phyloP scores from a whole-genome alignment of 768 basidiomycete genomes.

The Macrocybe gigantea region DNA sequence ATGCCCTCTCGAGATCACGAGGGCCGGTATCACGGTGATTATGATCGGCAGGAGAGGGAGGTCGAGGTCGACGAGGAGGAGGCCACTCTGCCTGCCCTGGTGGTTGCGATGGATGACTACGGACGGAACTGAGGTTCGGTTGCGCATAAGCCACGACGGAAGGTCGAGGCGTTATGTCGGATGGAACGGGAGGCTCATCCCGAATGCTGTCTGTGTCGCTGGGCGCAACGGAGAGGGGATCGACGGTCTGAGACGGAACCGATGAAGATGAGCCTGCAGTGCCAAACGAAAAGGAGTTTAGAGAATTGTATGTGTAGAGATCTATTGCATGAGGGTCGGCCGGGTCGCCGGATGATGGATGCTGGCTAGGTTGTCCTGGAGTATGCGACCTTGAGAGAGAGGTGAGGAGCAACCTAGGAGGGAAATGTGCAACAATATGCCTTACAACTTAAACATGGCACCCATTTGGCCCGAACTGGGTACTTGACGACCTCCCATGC shows the following conservation, averaged over 20 bases:
- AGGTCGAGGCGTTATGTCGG: slow-evolving; percentile 47
- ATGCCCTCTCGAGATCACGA: slow-evolving; percentile 1
- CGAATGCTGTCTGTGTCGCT: slow-evolving; percentile 26
- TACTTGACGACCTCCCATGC: too few species aligned
- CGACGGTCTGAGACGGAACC: slow-evolving; percentile 23
- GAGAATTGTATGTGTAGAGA: slow-evolving; percentile 37
- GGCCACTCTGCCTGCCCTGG: slow-evolving; percentile 9
- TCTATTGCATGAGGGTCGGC: slow-evolving; percentile 12
- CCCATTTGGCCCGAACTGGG: too few species aligned
- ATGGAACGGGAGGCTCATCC: slow-evolving; percentile 26
- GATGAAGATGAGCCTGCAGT: slow-evolving; percentile 26
- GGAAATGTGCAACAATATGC: too few species aligned
- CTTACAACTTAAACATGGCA: too few species aligned
- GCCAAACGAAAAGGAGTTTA: slow-evolving; percentile 44
- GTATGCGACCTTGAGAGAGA: slow-evolving; percentile 3
- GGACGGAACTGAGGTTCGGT: slow-evolving; percentile 11
- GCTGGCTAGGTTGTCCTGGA: slow-evolving; percentile 1
- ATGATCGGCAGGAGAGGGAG: slow-evolving; percentile 2
- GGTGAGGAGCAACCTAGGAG: background rate
- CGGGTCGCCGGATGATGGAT: slow-evolving; percentile 3
- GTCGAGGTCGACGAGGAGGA: slow-evolving; percentile 9
- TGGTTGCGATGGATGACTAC: slow-evolving; percentile 27
- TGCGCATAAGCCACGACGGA: slow-evolving; percentile 32
- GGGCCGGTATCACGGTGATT: slow-evolving; percentile 1
- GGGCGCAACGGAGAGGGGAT: slow-evolving; percentile 27